phyloP scores from a whole-genome alignment of 2,329 filamentous ascomycete genomes.

The Lecanoromycetidae sp. region DNA sequence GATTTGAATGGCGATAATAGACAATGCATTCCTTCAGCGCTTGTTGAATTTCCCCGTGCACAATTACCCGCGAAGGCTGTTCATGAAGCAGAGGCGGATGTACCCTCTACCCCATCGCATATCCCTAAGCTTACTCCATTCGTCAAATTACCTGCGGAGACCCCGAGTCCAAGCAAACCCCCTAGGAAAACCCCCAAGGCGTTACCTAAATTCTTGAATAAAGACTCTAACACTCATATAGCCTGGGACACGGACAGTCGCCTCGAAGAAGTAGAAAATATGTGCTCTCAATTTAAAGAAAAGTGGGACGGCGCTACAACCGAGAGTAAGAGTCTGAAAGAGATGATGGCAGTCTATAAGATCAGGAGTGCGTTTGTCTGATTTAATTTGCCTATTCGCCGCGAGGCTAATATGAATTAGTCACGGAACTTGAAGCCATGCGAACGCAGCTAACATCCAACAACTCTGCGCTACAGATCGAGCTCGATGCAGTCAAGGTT shows the following conservation, averaged over 20 bases:
- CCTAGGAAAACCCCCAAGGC: slow-evolving; percentile 30
- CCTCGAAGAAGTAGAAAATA: slow-evolving; percentile 62
- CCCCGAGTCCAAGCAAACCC: slow-evolving; percentile 29
- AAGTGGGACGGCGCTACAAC: slow-evolving; percentile 58
- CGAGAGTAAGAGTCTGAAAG: slow-evolving; percentile 58
- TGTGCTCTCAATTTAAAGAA: slow-evolving; percentile 60
- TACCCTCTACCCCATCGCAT: slow-evolving; percentile 25
- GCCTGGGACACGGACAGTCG: slow-evolving; percentile 66
- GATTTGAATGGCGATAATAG: slow-evolving; percentile 21
- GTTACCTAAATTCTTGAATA: slow-evolving; percentile 48
- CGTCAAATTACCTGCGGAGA: slow-evolving; percentile 16
- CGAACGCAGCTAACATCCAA: slow-evolving; percentile 38
- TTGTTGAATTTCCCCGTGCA: no score
- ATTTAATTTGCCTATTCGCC: slow-evolving; percentile 17
- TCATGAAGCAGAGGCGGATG: slow-evolving; percentile 15
- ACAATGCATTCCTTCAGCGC: no score
- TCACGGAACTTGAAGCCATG: slow-evolving; percentile 45
- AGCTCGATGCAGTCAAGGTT: slow-evolving; percentile 51
- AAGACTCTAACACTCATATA: slow-evolving; percentile 53
- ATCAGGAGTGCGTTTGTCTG: slow-evolving; percentile 49
- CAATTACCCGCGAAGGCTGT: slow-evolving; percentile 8
- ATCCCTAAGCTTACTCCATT: slow-evolving; percentile 24
- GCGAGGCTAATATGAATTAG: slow-evolving; percentile 26
- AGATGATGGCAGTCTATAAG: slow-evolving; percentile 63
- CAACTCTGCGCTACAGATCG: slow-evolving; percentile 49